Base-by-base conservation (phyloP, 2,329 filamentous ascomycete species). In the Alternaria consortialis region DNA sequence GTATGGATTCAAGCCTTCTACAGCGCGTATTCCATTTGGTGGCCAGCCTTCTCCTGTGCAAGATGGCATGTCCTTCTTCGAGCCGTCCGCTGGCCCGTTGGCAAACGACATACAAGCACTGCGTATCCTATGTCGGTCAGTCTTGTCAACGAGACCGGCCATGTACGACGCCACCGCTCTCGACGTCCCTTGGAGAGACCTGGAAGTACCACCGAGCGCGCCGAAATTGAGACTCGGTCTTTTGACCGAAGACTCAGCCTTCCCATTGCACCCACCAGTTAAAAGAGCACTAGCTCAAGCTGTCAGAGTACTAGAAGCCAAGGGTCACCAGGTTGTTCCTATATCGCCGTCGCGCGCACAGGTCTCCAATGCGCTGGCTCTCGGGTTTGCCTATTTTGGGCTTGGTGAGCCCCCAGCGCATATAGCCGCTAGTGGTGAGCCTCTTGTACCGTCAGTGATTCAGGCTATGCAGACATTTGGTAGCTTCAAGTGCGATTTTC, bases 1-100 rank as follows among this genome's bases (percentile, higher is more conserved):
- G 53, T 81, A 84, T 12, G 83, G 83, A 0, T 73, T 86, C 32
- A 86, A 86, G 61, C 83, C 85, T 0, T 86, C 84, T 0, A 78
- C 83, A 55, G 82, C 82, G 0, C 74, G 85, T 0, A 77, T 86
- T 0, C 84, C 84, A 0, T 86, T 62, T 32, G 64, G 55, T 17
- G 64, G 69, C 0, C 61, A 66, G 50, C 25, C 15, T 3, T 32
- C 31, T 1, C 57, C 57, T n/a, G 44, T 15, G 1, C 32, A 8
- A 7, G 29, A 23, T 13, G 57, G 57, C n/a, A 39, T 44, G 34
- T 11, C 37, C 12, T 60, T 60, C 31, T 60, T 60, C 44, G 36
- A 32, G 2, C 53, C 57, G 6, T 51, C 31, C 1, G 57, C 57
- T 6, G 57, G 57, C 6, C 57, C 57, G 15, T 23, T 60, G n/a